These are phyloP conservation scores for Kodamaea derodonti DNA, from an alignment of 1,139 yeast genomes.

Conservation along the genomic window DNA sequence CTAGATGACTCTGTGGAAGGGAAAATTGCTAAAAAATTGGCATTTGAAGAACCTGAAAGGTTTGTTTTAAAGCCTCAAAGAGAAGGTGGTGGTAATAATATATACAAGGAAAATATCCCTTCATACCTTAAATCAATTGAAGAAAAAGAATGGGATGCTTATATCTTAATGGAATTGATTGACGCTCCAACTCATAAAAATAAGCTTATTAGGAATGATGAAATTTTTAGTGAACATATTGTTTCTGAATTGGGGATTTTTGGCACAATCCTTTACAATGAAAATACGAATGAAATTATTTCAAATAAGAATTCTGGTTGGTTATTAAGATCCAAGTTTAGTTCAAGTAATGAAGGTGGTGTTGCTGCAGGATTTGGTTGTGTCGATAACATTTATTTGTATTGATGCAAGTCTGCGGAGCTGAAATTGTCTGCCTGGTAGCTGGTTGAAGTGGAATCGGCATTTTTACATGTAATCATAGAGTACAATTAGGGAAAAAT, in stretches of 20 bases:
- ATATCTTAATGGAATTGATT: slow-evolving; percentile 90
- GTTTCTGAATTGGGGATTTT: slow-evolving; percentile 89
- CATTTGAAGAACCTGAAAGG: slow-evolving; percentile 60
- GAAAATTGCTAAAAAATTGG: slow-evolving; percentile 57
- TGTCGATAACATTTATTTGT: slow-evolving; percentile 68
- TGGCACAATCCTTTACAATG: slow-evolving; percentile 78
- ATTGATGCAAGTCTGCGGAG: slow-evolving; percentile 21
- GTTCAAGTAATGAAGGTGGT: slow-evolving; percentile 91
- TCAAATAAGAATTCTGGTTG: slow-evolving; percentile 75
- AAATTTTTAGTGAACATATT: slow-evolving; percentile 61
- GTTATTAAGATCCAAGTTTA: slow-evolving; percentile 82
- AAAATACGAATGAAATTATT: slow-evolving; percentile 50
- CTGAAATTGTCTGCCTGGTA: too few species aligned
- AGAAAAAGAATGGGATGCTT: slow-evolving; percentile 82
- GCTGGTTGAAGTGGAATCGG: too few species aligned
- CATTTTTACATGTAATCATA: too few species aligned
- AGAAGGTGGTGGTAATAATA: slow-evolving; percentile 94
- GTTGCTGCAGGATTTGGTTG: slow-evolving; percentile 99
- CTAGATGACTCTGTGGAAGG: slow-evolving; percentile 72
- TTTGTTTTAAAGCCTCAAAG: slow-evolving; percentile 94
- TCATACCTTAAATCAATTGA: slow-evolving; percentile 56
- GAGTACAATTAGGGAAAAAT: too few species aligned
- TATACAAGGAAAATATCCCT: slow-evolving; percentile 84
- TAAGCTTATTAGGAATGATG: slow-evolving; percentile 65
- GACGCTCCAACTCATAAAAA: slow-evolving; percentile 68